Percentiles rank a stretch among this genome's conserved stretches.
phyloP scores from a whole-genome alignment of 2,329 filamentous ascomycete genomes.

The Arthrinium puccinioides region DNA sequence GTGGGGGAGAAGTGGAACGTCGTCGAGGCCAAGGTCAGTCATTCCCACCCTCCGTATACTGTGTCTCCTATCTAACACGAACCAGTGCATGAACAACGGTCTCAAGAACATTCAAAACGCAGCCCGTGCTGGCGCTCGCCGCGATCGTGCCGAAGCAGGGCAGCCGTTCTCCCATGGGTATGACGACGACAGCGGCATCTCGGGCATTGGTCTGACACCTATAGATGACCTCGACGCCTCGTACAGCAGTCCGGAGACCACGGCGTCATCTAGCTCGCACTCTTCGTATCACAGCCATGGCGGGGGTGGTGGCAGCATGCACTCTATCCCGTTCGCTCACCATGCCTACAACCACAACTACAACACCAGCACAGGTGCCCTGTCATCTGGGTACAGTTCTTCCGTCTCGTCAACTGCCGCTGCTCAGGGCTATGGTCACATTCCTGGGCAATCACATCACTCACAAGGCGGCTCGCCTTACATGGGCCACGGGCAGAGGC shows the following conservation, averaged over 20 bases:
- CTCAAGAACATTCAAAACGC: slow-evolving; percentile 72
- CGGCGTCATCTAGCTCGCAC: slow-evolving; percentile 31
- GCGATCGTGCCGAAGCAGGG: slow-evolving; percentile 50
- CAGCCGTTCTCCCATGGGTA: slow-evolving; percentile 37
- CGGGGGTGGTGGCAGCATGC: slow-evolving; percentile 20
- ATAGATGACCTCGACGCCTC: slow-evolving; percentile 52
- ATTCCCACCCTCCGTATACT: neutral
- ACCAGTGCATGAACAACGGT: slow-evolving; percentile 77
- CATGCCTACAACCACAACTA: slow-evolving; percentile 18
- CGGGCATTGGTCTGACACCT: slow-evolving; percentile 50
- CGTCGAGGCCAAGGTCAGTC: slow-evolving; percentile 52
- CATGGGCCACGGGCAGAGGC: slow-evolving; percentile 35
- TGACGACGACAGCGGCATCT: slow-evolving; percentile 67
- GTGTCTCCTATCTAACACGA: neutral
- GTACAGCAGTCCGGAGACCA: slow-evolving; percentile 48
- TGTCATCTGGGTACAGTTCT: slow-evolving; percentile 40
- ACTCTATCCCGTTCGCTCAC: slow-evolving; percentile 18
- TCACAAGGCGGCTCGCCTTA: slow-evolving; percentile 38
- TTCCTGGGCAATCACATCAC: slow-evolving; percentile 20
- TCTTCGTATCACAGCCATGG: slow-evolving; percentile 24
- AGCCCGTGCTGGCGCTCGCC: slow-evolving; percentile 57
- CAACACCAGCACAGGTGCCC: slow-evolving; percentile 16
- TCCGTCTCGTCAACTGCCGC: slow-evolving; percentile 45
- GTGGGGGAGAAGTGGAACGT: slow-evolving; percentile 80
- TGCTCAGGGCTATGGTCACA: slow-evolving; percentile 23